phyloP scores from a whole-genome alignment of 2,329 filamentous ascomycete species.

The Verticillium nonalfalfae region DNA sequence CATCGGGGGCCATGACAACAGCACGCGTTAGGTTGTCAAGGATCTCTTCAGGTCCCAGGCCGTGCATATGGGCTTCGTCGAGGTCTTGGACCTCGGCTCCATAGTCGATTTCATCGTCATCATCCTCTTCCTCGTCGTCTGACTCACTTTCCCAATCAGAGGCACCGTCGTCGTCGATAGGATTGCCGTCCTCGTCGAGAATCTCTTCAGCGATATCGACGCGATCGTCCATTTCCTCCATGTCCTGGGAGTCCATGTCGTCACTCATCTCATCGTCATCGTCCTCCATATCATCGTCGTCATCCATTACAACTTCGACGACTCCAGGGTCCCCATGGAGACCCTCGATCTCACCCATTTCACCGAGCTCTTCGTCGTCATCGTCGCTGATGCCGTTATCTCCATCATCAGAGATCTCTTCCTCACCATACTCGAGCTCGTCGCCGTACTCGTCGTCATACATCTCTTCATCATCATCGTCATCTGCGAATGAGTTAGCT shows the following conservation, averaged over 20 bases:
- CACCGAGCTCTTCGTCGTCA: slow-evolving; percentile 76
- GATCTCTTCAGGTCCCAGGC: slow-evolving; percentile 36
- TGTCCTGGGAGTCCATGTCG: slow-evolving; percentile 43
- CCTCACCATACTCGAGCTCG: slow-evolving; percentile 85
- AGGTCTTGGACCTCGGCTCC: slow-evolving; percentile 48
- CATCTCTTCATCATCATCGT: slow-evolving; percentile 79
- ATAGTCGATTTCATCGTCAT: slow-evolving; percentile 47
- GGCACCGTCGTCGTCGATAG: slow-evolving; percentile 52
- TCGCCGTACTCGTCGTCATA: slow-evolving; percentile 88
- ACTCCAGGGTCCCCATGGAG: slow-evolving; percentile 56
- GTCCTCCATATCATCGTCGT: slow-evolving; percentile 57
- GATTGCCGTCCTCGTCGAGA: slow-evolving; percentile 56
- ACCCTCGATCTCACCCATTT: slow-evolving; percentile 81
- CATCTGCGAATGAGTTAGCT: slow-evolving; percentile 22
- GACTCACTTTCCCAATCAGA: slow-evolving; percentile 57
- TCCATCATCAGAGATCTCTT: slow-evolving; percentile 71
- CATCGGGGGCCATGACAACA: slow-evolving; percentile 35
- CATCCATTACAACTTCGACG: slow-evolving; percentile 75
- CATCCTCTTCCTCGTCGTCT: slow-evolving; percentile 48
- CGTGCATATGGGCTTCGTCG: slow-evolving; percentile 40
- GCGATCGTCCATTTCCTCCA: slow-evolving; percentile 46
- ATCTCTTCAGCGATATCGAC: slow-evolving; percentile 43
- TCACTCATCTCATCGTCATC: slow-evolving; percentile 52
- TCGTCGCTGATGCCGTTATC: slow-evolving; percentile 79
- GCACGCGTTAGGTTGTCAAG: slow-evolving; percentile 51